Evolutionary conservation across 2,329 filamentous ascomycete genomes (phyloP), one percentile per base, ranked within the genome.

Genomic region (Penicillium verrucosum): DNA sequence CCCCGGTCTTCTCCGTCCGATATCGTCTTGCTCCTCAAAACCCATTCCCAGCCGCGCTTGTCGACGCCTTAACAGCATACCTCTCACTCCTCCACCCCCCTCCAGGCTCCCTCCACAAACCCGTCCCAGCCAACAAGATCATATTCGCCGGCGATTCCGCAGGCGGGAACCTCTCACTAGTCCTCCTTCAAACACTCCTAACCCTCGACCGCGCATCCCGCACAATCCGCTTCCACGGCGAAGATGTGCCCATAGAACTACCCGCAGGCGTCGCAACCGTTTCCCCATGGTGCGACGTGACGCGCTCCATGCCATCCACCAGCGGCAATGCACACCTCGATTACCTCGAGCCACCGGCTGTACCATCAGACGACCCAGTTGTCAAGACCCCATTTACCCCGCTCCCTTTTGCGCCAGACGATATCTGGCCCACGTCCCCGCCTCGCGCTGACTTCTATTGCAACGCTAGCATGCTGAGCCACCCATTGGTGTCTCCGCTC

Each of bases 1-100:
- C 75, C 12, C 72, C 73, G 6, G 70, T 70, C 25, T 68, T 79
- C 32, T 78, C 76, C 11, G 74, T 81, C 25, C 71, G 76, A 46
- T 80, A 80, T 60, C 73, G 78, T 49, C 71, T 80, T 7, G 77
- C 78, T 3, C 78, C 78, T 16, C 76, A 80, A 49, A 68, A 77
- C 41, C 75, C 78, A 10, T 81, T 80, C 59, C 78, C 78, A 16
- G 71, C 77, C 5, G 75, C 76, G 3, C 63, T 81, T 6, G 69
- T 80, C 40, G 78, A 81, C 62, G 72, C 74, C 27, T 64, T 81
- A n/a, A 68, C 75, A 14, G 73, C 76, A n/a, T 81, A 80, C 57
- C 68, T 81, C 3, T 77, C 74, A 29, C 72, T 81, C 29, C 68
- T 80, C 7, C 71, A 75, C 12, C 78, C 78, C 11, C 77, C 77